Conservation (phyloP, 352 stramenopile genomes). For the Pythium rhizo-oryzae region DNA sequence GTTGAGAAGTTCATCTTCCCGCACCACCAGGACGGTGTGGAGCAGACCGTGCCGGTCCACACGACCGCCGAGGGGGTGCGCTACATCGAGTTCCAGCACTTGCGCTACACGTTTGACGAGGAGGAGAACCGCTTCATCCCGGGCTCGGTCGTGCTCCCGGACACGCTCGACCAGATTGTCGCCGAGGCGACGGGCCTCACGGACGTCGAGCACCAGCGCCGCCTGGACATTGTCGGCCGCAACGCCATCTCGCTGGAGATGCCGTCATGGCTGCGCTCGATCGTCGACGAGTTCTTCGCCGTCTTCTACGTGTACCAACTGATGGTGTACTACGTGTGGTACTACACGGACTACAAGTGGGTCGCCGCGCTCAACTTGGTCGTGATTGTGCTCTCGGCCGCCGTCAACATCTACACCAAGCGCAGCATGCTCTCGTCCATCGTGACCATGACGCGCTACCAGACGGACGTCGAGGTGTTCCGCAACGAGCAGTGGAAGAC, state of each 20-base stretch:
- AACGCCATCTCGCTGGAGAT: slow-evolving; percentile 38
- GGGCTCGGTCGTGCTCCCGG: slow-evolving; percentile 26
- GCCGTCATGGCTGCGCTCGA: slow-evolving; percentile 27
- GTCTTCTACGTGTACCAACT: slow-evolving; percentile 42
- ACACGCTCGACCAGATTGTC: slow-evolving; percentile 28
- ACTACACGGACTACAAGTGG: slow-evolving; percentile 37
- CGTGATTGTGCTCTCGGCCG: slow-evolving; percentile 30
- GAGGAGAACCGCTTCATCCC: slow-evolving; percentile 30
- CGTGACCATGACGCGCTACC: slow-evolving; percentile 28
- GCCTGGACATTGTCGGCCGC: slow-evolving; percentile 30
- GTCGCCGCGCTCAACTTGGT: slow-evolving; percentile 31
- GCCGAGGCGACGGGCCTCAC: slow-evolving; percentile 28
- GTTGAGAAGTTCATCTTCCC: slow-evolving; percentile 32
- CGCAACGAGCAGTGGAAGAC: slow-evolving; percentile 1
- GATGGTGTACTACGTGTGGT: slow-evolving; percentile 38
- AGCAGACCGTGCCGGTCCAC: slow-evolving; percentile 33
- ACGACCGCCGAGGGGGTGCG: slow-evolving; percentile 26
- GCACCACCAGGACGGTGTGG: slow-evolving; percentile 23
- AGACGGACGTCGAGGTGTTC: no score
- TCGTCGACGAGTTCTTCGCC: slow-evolving; percentile 37
- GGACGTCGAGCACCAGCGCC: slow-evolving; percentile 25
- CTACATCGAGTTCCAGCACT: slow-evolving; percentile 37
- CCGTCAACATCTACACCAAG: slow-evolving; percentile 40
- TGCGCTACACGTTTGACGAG: slow-evolving; percentile 36
- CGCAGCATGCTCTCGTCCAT: slow-evolving; percentile 32